Evolutionary conservation across 257 asterid genomes (phyloP).

Genomic region (Solanum gracilifrons): DNA sequence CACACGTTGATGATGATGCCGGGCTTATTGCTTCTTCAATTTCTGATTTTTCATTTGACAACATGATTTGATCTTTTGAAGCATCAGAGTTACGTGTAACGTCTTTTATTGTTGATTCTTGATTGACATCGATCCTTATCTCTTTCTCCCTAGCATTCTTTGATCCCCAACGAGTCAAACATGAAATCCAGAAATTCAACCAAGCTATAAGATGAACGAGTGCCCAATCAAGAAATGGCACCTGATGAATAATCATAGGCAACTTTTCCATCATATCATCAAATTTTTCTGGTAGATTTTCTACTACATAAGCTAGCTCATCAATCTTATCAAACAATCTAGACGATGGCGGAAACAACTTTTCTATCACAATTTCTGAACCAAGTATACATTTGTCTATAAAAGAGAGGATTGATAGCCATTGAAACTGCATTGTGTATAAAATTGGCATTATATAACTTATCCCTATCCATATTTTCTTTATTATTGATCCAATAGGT

Average conservation of each 20-base stretch:
- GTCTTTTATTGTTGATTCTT: background rate
- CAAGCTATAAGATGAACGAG: conserved; percentile 15
- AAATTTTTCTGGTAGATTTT: conserved; percentile 24
- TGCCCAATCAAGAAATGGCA: conserved; percentile 29
- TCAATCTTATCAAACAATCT: conserved; percentile 37
- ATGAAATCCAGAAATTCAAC: conserved; percentile 12
- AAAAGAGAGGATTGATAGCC: conserved; percentile 27
- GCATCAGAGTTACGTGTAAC: background rate
- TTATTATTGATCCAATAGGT: conserved; percentile 29
- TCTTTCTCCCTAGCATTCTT: conserved; percentile 28
- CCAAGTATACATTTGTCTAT: conserved; percentile 40
- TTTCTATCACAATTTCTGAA: conserved; percentile 19
- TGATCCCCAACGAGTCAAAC: conserved; percentile 6
- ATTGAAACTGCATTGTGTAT: conserved; percentile 12
- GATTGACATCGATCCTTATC: conserved; percentile 16
- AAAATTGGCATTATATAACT: conserved; percentile 17
- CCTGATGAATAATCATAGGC: conserved; percentile 10
- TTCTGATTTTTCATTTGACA: background rate
- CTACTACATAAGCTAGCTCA: conserved; percentile 19
- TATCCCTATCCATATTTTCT: background rate
- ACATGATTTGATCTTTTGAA: background rate
- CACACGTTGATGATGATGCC: conserved; percentile 4
- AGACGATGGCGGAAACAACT: conserved; percentile 34
- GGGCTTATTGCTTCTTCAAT: background rate
- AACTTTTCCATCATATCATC: conserved; percentile 18